A percentile compares a stretch with the other conserved stretches of the same genome.
Conservation (phyloP, 108 stramenopile species). For the Epithemia pelagica region DNA sequence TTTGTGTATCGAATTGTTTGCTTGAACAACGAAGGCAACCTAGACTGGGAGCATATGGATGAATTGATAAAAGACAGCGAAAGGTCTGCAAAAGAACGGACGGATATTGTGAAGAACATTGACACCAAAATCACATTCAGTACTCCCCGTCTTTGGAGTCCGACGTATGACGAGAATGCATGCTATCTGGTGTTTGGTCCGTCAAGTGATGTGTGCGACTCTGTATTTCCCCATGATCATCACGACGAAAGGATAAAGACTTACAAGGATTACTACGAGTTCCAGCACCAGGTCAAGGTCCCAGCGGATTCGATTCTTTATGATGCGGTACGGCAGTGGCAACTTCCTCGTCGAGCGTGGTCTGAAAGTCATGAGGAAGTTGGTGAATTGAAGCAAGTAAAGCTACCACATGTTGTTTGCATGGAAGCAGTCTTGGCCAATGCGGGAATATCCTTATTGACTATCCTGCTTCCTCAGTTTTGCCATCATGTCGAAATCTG, state of each 20-base stretch:
- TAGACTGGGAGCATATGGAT: constrained; percentile 41
- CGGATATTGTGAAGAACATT: constrained; percentile 11
- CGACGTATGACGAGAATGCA: constrained; percentile 19
- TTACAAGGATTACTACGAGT: constrained; percentile 33
- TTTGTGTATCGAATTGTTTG: constrained; percentile 36
- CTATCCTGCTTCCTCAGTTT: constrained; percentile 45
- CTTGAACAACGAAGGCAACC: constrained; percentile 12
- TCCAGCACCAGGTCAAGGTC: constrained; percentile 12
- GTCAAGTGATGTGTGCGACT: constrained; percentile 15
- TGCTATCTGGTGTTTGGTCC: constrained; percentile 39
- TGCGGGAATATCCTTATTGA: constrained; percentile 32
- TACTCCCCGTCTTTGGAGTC: constrained; percentile 31
- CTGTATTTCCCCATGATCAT: constrained; percentile 21
- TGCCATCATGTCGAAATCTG: constrained; percentile 29
- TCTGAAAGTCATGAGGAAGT: neutral
- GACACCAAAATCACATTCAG: neutral
- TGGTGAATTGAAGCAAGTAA: constrained; percentile 12
- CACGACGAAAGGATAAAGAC: constrained; percentile 20
- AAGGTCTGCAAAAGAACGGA: constrained; percentile 25
- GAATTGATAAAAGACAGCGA: constrained; percentile 24
- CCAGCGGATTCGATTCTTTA: constrained; percentile 21
- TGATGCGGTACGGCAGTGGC: constrained; percentile 29
- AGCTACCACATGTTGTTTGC: constrained; percentile 33
- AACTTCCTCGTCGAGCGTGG: constrained; percentile 14
- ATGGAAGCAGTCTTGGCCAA: constrained; percentile 40